Evolutionary conservation across 208 protist species (phyloP).

Genomic region (Phytomonas sp.): DNA sequence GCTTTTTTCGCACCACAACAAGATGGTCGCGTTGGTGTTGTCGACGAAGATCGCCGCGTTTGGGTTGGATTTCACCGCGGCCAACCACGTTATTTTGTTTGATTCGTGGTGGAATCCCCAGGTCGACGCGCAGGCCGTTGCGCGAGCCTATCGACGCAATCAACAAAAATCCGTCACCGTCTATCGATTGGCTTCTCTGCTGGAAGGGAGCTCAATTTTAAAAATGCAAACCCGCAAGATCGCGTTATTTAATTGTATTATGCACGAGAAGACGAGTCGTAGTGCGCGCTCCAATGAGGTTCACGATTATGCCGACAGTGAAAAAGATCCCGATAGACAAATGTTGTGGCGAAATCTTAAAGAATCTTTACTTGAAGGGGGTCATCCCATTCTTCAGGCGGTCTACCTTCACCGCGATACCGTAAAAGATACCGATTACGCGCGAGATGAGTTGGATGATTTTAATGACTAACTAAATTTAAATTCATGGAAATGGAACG

Average conservation of each 20-base stretch:
- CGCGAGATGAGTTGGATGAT: not conserved
- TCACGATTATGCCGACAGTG: slow-evolving; percentile 42
- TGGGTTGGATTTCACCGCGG: slow-evolving; percentile 97
- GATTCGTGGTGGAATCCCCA: slow-evolving; percentile 98
- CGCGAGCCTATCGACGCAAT: slow-evolving; percentile 96
- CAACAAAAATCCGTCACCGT: slow-evolving; percentile 95
- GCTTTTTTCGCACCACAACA: slow-evolving; percentile 45
- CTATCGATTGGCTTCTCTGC: slow-evolving; percentile 88
- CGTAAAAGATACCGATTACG: slow-evolving; percentile 13
- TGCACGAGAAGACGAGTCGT: slow-evolving; percentile 59
- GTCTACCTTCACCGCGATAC: slow-evolving; percentile 57
- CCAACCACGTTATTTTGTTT: slow-evolving; percentile 98
- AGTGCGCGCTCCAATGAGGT: slow-evolving; percentile 35
- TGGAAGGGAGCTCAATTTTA: slow-evolving; percentile 47
- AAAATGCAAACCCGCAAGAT: slow-evolving; percentile 62
- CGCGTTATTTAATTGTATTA: slow-evolving; percentile 71
- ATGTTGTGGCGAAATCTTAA: slow-evolving; percentile 60
- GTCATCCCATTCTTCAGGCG: slow-evolving; percentile 25
- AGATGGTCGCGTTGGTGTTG: slow-evolving; percentile 80
- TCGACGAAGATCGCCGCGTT: slow-evolving; percentile 96
- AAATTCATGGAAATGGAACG: not conserved
- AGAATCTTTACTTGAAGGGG: slow-evolving; percentile 30
- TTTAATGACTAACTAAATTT: not conserved
- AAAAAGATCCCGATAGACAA: slow-evolving; percentile 36
- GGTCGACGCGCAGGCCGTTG: slow-evolving; percentile 94